phyloP scores from a whole-genome alignment of 257 asterid genomes.

The Solanum pinnatisectum region DNA sequence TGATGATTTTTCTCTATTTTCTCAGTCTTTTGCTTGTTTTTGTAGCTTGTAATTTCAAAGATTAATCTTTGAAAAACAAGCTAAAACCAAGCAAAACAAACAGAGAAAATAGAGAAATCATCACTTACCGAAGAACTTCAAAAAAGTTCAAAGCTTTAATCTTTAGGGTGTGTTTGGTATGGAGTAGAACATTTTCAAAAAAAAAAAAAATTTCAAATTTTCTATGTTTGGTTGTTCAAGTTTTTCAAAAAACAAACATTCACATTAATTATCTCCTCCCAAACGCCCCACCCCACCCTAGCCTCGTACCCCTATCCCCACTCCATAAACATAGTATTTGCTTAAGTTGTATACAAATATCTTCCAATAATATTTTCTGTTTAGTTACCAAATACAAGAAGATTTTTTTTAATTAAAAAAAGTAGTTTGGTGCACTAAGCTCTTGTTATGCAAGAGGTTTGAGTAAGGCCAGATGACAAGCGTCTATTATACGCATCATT shows the following conservation, averaged over 20 bases:
- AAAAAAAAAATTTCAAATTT: not conserved
- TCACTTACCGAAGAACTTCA: conserved; percentile 68
- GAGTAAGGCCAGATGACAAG: not conserved
- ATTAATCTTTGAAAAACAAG: not conserved
- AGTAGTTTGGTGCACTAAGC: not conserved
- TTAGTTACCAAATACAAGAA: not conserved
- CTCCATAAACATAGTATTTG: not conserved
- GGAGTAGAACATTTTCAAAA: not conserved
- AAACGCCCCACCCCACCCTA: not conserved
- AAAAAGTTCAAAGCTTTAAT: not conserved
- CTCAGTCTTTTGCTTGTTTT: not conserved
- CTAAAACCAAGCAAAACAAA: not conserved
- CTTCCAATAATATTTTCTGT: not conserved
- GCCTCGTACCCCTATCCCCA: not conserved
- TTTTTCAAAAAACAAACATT: not conserved
- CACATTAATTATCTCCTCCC: not conserved
- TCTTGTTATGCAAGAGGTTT: not conserved
- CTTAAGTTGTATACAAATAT: not conserved
- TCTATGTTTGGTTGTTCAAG: not conserved
- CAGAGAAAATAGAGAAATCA: not conserved
- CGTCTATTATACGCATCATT: rapidly evolving
- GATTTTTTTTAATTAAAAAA: too few relatives aligned
- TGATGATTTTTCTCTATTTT: not conserved
- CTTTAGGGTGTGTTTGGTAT: not conserved
- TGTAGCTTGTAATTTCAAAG: not conserved